phyloP scores from a whole-genome alignment of 495 filamentous ascomycete species.

The Trichoderma virens region DNA sequence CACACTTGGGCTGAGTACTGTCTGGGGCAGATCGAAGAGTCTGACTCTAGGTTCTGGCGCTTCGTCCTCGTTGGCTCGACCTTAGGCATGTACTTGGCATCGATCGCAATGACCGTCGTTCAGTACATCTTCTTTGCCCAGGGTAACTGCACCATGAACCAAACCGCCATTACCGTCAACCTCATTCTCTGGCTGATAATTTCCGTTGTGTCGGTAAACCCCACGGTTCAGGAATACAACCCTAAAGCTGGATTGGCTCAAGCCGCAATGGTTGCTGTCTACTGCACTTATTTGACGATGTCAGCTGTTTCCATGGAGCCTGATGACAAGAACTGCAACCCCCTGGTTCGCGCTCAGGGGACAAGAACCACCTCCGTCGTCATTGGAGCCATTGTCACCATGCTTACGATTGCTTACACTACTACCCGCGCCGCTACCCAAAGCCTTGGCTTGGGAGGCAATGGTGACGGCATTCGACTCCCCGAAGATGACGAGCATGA shows the following conservation, averaged over 20 bases:
- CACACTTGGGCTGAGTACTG: conserved; percentile 98
- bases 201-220: conserved; percentile 81
- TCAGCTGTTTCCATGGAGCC: conserved; percentile 98
- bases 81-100: conserved; percentile 84
- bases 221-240: conserved; percentile 84
- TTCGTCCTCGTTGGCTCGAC: conserved; percentile 84
- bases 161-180: conserved; percentile 72
- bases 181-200: conserved; percentile 74
- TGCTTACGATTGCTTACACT: conserved; percentile 95
- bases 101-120: conserved; percentile 85
- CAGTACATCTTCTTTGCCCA: conserved; percentile 96
- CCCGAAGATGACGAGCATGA: conserved; percentile 72
- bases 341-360: conserved; percentile 76
- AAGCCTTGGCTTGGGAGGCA: conserved; percentile 70
- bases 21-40: conserved; percentile 83
- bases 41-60: conserved; percentile 78
- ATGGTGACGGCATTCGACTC: conserved; percentile 49
- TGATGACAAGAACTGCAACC: conserved; percentile 83
- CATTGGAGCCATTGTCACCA: conserved; percentile 88
- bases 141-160: conserved; percentile 86
- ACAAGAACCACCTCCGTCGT: conserved; percentile 86
- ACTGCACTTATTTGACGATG: conserved; percentile 98
- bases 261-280: conserved; percentile 93
- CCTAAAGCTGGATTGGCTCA: conserved; percentile 89
- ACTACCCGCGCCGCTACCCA: conserved; percentile 95